A percentile compares a stretch with the other conserved stretches of the same genome.
Conservation (phyloP, 2,329 filamentous ascomycete species). For the Dactylellina haptotyla region DNA sequence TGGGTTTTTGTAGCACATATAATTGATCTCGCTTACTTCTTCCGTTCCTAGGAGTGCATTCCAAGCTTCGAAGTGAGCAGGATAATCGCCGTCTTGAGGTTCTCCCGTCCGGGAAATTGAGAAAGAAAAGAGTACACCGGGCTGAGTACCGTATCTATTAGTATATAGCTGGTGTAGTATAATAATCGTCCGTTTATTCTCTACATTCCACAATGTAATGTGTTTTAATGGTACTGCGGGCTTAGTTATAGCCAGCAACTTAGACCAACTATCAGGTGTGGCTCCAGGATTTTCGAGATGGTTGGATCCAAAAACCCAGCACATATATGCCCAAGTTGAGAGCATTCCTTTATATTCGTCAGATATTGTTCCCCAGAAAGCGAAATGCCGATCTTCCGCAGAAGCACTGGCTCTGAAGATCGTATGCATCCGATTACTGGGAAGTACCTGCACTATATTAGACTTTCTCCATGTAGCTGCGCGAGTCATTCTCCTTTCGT, state of each 20-base stretch:
- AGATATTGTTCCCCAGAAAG: constrained; percentile 2
- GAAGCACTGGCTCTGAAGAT: constrained; percentile 6
- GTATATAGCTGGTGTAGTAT: not conserved
- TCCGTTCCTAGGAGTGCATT: constrained; percentile 3
- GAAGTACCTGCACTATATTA: not conserved
- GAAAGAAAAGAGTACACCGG: not conserved
- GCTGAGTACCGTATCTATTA: not conserved
- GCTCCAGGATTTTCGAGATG: not conserved
- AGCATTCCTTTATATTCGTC: not conserved
- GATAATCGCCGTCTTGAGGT: not conserved
- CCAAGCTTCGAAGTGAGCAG: not conserved
- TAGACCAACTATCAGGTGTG: not conserved
- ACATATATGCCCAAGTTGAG: constrained; percentile 4
- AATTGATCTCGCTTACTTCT: not conserved
- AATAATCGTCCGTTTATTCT: not conserved
- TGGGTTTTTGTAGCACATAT: not conserved
- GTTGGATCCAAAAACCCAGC: constrained; percentile 12
- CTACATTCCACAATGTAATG: constrained; percentile 23
- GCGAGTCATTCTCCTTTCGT: not conserved
- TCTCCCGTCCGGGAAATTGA: not conserved
- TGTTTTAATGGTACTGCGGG: not conserved
- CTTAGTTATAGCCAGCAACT: not conserved
- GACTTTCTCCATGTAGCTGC: constrained; percentile 5
- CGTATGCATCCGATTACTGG: not conserved
- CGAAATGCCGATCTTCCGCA: constrained; percentile 2